Base-by-base conservation (phyloP, 2,329 filamentous ascomycete species). In the Ophiognomonia clavigignenti-juglandacearum region DNA sequence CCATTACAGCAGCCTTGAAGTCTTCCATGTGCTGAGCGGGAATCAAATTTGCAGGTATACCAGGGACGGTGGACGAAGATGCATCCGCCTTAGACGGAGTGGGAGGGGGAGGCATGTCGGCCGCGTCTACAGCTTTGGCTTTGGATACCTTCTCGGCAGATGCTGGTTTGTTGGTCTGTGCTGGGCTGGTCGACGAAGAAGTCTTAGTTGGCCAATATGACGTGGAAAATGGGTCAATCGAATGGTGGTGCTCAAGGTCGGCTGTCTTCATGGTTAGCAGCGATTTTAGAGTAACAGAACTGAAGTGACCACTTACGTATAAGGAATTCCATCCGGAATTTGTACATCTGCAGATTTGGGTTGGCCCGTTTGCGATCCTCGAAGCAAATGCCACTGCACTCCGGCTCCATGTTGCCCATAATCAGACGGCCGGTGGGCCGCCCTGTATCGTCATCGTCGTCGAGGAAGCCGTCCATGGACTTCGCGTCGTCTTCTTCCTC, bases 391-490 rank as follows among this genome's bases (percentile, higher is more conserved):
- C 92, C 93, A 4, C 83, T 88, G 60, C 78, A 86, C 35, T 86
- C 72, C 1, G 90, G 88, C 59, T 91, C 80, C 58, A 95, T 74
- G 35, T 38, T 32, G 4, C 29, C 26, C 24, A 34, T n/a, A 20
- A 45, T 24, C 27, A 45, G 36, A 16, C 24, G 27, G 24, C 83
- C 81, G 71, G 78, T 57, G 78, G 67, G 83, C 61, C 65, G 68
- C 50, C 69, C 77, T 59, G 64, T 60, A 51, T 93, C 88, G 44
- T 95, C 88, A 6, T 88, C 88, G 57, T 95, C 88, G 56, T 96
- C 91, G 2, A 96, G 72, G 59, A 96, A 96, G 16, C 83, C 91
- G 4, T 89, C 88, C 83, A 96, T 86, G 50, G 95, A 90, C 53
- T 88, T 86, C 14, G 88, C 86, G n/a, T 82, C 85, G 48, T 86